Evolutionary conservation across 78 protist species (phyloP), one percentile per base, ranked within the genome.

Genomic region (Dictyostelium intermedium): DNA sequence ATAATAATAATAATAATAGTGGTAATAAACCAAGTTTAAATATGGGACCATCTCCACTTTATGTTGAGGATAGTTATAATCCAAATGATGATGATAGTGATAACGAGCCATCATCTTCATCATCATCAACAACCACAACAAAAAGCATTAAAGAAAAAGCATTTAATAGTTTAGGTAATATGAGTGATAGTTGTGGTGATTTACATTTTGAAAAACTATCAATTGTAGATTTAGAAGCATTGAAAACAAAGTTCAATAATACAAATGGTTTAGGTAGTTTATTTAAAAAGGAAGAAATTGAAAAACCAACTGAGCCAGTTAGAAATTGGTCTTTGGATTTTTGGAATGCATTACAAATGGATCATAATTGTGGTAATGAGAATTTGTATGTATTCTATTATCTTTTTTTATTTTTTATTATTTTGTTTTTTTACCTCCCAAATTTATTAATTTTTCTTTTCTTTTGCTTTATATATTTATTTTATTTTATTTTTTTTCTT

Each of bases 291-390:
- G 34, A 81, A 9, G 56, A 81, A 34, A 60, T 35, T 25, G 34
- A 50, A 53, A 27, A 81, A 53, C 85, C 66, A 81, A 23, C 56
- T 1, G 53, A 79, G 25, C 32, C 32, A 60, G 79, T 63, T 43
- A 43, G 93, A 34, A 87, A 87, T 63, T 87, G 93, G 93, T 78
- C 85, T 37, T 27, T 87, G 3, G 93, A 87, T 10, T 87, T 87
- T 66, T 87, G 93, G 93, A 53, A 79, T 37, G 93, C 93, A 8
- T 79, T 87, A 45, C 85, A 79, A 63, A 87, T 87, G 93, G 84
- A 77, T 25, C 84, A 87, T 27, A 87, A 87, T 66, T 34, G 93
- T 25, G 80, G 93, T 11, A 66, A 41, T 39, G 93, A 87, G 34
- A 87, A 56, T 35, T 87, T 87, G 92, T 86, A 86, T 32, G 84